Evolutionary conservation across 2,329 filamentous ascomycete species (phyloP).

Genomic region (Sarocladium strictum): DNA sequence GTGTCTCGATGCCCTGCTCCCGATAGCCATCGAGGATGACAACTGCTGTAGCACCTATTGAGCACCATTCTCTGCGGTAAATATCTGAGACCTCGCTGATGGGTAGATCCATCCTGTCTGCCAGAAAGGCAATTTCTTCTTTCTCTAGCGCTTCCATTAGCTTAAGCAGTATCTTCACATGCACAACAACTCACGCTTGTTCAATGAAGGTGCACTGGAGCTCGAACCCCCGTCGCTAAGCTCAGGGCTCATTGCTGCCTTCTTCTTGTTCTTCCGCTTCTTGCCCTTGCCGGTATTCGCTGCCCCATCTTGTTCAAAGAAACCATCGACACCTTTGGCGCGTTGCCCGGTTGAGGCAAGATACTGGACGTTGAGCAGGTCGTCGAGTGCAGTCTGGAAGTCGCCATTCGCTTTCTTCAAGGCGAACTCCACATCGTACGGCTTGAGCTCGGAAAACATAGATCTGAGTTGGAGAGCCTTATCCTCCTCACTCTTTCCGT

Average conservation of each 20-base stretch:
- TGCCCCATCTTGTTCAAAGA: slow-evolving; percentile 42
- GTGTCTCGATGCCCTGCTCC: slow-evolving; percentile 26
- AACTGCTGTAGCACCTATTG: slow-evolving; percentile 33
- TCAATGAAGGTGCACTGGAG: slow-evolving; percentile 10
- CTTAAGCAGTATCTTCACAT: background rate
- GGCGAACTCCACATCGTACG: slow-evolving; percentile 58
- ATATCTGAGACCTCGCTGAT: slow-evolving; percentile 33
- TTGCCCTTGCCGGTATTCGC: slow-evolving; percentile 21
- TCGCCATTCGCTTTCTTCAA: slow-evolving; percentile 63
- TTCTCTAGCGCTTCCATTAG: slow-evolving; percentile 19
- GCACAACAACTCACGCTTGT: slow-evolving; percentile 19
- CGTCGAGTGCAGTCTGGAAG: slow-evolving; percentile 66
- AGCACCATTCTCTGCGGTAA: slow-evolving; percentile 32
- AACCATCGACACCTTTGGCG: slow-evolving; percentile 76
- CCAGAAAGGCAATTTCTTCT: slow-evolving; percentile 37
- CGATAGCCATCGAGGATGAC: slow-evolving; percentile 39
- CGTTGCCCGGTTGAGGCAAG: slow-evolving; percentile 62
- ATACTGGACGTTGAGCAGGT: slow-evolving; percentile 72
- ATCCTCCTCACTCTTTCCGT: slow-evolving; percentile 44
- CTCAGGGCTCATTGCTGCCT: slow-evolving; percentile 16
- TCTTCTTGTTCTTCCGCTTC: slow-evolving; percentile 32
- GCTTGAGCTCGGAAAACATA: slow-evolving; percentile 67
- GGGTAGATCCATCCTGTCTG: slow-evolving; percentile 35
- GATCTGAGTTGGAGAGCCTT: slow-evolving; percentile 59
- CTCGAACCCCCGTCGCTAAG: background rate